Evolutionary conservation across 805 yeast genomes (phyloP).

Genomic region (Maudiozyma turicensis): DNA sequence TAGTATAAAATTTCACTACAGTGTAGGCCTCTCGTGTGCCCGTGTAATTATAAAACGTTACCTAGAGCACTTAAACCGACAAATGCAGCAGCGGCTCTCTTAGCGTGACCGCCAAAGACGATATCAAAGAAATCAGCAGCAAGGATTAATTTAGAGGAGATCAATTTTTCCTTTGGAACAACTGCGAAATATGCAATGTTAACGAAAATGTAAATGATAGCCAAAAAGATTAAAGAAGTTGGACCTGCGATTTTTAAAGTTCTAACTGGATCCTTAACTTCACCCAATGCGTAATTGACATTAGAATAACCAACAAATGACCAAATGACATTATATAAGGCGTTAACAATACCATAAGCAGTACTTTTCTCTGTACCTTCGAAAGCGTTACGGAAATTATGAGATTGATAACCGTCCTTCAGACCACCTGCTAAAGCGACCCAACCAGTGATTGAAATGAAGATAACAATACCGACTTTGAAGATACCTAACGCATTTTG

Average conservation of each 20-base stretch:
- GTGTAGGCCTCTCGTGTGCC: constrained; percentile 23
- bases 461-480: constrained; percentile 59
- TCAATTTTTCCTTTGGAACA: constrained; percentile 55
- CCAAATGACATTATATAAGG: constrained; percentile 77
- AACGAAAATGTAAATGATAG: constrained; percentile 62
- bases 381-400: constrained; percentile 53
- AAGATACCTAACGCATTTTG: constrained; percentile 61
- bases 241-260: constrained; percentile 71
- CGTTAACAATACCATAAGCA: constrained; percentile 64
- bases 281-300: constrained; percentile 76
- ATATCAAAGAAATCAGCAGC: constrained; percentile 69
- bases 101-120: constrained; percentile 62
- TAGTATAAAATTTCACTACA: constrained; percentile 40
- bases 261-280: constrained; percentile 61
- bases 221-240: constrained; percentile 48
- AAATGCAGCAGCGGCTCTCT: constrained; percentile 64
- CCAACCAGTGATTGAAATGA: constrained; percentile 73
- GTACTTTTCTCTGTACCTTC: constrained; percentile 42
- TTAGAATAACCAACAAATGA: constrained; percentile 77
- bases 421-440: constrained; percentile 71
- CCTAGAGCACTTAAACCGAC: constrained; percentile 78
- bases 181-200: constrained; percentile 78
- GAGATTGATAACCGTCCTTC: constrained; percentile 41
- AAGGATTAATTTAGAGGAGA: constrained; percentile 53
- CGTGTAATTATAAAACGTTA: constrained; percentile 33